Evolutionary conservation across 805 yeast species (phyloP).

Genomic region (Ogataea angusta): DNA sequence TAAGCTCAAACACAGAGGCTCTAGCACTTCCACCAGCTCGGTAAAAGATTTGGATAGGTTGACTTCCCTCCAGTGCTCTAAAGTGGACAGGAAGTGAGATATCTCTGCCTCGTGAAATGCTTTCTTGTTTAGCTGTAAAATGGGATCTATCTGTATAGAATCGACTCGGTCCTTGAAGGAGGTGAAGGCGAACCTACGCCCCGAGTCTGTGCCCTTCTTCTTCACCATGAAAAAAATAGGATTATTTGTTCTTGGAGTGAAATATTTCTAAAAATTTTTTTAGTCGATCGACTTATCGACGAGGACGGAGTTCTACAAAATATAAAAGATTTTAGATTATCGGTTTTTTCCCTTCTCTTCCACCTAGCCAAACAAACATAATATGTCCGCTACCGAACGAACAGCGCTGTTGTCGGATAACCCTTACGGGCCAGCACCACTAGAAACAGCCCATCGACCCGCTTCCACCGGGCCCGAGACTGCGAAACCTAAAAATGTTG

Average conservation of each 20-base stretch:
- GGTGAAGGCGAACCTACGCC: constrained; percentile 59
- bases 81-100: constrained; percentile 75
- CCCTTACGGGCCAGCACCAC: constrained; percentile 22
- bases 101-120: constrained; percentile 68
- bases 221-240: constrained; percentile 27
- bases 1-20: constrained; percentile 58
- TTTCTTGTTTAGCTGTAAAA: constrained; percentile 50
- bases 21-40: constrained; percentile 55
- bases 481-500: constrained; percentile 18
- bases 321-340: background rate
- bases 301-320: constrained; percentile 1
- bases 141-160: constrained; percentile 73
- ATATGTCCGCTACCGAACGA: constrained; percentile 21
- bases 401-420: constrained; percentile 32
- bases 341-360: background rate
- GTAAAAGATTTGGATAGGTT: constrained; percentile 73
- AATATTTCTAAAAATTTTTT: constrained; percentile 8
- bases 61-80: constrained; percentile 85
- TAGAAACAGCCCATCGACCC: constrained; percentile 1
- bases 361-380: background rate
- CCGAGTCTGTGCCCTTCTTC: constrained; percentile 47
- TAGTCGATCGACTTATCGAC: constrained; percentile 7
- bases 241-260: background rate
- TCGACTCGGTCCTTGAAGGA: constrained; percentile 87
- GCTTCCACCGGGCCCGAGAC: background rate